Evolutionary conservation across 1,139 yeast species (phyloP).

Genomic region (Yamadazyma epiphylla): DNA sequence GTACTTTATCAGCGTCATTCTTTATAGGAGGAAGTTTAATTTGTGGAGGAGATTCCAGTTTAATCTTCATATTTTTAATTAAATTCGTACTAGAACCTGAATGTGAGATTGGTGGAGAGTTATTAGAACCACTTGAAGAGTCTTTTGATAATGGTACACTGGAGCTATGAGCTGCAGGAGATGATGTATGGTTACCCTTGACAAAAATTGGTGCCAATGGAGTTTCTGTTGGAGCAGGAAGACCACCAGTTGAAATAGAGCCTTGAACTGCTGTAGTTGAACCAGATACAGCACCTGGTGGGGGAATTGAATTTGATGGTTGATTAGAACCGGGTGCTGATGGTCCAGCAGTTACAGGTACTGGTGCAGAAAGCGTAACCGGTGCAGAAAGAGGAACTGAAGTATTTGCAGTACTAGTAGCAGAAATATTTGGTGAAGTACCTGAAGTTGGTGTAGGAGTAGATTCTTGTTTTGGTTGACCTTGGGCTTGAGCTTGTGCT

Average conservation of each 20-base stretch:
- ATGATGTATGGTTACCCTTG: slow-evolving; percentile 2
- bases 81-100: slow-evolving; percentile 4
- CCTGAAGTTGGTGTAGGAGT: slow-evolving; percentile 6
- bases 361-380: no score
- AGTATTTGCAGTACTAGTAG: no score
- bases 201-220: no score
- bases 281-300: background rate
- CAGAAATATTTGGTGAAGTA: no score
- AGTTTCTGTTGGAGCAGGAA: no score
- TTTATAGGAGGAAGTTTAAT: slow-evolving; percentile 24
- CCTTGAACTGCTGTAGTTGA: slow-evolving; percentile 1
- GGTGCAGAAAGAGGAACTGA: no score
- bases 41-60: slow-evolving; percentile 14
- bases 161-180: slow-evolving; percentile 4
- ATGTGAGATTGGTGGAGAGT: background rate
- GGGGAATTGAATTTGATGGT: slow-evolving; percentile 2
- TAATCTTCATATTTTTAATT: slow-evolving; percentile 9
- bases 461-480: background rate
- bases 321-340: no score
- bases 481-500: slow-evolving; percentile 7
- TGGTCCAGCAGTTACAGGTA: no score
- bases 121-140: background rate
- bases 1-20: slow-evolving; percentile 19
- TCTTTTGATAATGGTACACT: background rate
- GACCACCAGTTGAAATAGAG: background rate